These are phyloP conservation scores for Pulveroboletus sp. DNA, from an alignment of 768 basidiomycete species.

Conservation along the genomic window DNA sequence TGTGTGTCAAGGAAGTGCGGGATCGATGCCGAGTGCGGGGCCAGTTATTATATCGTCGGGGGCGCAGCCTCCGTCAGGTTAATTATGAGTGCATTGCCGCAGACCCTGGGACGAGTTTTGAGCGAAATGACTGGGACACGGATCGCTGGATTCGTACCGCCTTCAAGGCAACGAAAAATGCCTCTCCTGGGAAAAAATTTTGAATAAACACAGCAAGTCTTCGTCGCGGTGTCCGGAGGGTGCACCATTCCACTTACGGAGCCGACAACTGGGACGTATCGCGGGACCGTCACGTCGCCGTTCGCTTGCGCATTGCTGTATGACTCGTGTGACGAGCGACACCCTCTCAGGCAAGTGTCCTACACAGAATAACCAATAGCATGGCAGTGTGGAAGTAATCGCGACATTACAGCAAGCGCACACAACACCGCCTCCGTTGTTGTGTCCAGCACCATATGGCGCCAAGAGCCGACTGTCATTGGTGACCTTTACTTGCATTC, in stretches of 20 bases:
- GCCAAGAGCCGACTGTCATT: neutral
- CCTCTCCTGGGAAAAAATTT: slow-evolving; percentile 15
- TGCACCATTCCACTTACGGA: neutral
- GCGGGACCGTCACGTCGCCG: slow-evolving; percentile 5
- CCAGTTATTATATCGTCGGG: slow-evolving; percentile 20
- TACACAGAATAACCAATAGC: neutral
- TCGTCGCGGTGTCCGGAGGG: slow-evolving; percentile 19
- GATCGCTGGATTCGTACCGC: slow-evolving; percentile 19
- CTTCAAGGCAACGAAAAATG: slow-evolving; percentile 7
- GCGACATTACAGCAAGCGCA: neutral
- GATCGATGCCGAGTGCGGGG: neutral
- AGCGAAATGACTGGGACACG: slow-evolving; percentile 12
- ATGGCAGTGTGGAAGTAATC: slow-evolving; percentile 6
- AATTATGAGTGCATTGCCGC: slow-evolving; percentile 29
- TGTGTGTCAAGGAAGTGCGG: slow-evolving; percentile 17
- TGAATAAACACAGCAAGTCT: slow-evolving; percentile 4
- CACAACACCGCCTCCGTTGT: slow-evolving; percentile 5
- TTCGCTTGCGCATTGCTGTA: neutral
- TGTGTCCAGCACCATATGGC: neutral
- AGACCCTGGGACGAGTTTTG: slow-evolving; percentile 7
- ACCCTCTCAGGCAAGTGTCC: too few relatives aligned
- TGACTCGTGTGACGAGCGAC: too few relatives aligned
- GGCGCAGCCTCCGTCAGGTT: slow-evolving; percentile 24
- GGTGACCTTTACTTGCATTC: too few relatives aligned
- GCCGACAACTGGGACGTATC: neutral